Conservation (phyloP, 2,329 filamentous ascomycete genomes). For the Pleurostoma richardsiae region DNA sequence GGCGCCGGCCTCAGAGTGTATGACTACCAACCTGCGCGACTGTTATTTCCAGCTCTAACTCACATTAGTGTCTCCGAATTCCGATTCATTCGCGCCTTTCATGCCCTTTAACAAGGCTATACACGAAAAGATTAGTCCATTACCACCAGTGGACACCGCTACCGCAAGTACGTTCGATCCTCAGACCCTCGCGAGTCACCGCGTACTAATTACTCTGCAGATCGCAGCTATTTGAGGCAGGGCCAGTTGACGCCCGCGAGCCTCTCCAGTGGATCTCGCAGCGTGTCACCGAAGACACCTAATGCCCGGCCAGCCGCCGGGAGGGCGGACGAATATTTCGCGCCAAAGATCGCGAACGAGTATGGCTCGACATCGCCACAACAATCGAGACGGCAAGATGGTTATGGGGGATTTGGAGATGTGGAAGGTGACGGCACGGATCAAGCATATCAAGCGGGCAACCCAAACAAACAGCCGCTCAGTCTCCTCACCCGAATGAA, state of each 20-base stretch:
- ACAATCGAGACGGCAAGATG: conserved; percentile 34
- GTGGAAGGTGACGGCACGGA: conserved; percentile 29
- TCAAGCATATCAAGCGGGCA: conserved; percentile 39
- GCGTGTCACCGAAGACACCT: conserved; percentile 59
- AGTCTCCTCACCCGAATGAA: conserved; percentile 58
- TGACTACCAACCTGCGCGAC: conserved; percentile 4
- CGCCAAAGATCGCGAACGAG: conserved; percentile 37
- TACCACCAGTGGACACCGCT: conserved; percentile 43
- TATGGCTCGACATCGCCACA: conserved; percentile 33
- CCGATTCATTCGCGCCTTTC: conserved; percentile 26
- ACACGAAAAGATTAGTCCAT: conserved; percentile 36
- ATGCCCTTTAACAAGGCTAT: conserved; percentile 28
- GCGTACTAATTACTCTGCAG: conserved; percentile 33
- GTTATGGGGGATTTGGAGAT: conserved; percentile 44
- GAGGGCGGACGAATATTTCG: conserved; percentile 38
- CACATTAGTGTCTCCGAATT: background rate
- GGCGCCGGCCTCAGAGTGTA: conserved; percentile 39
- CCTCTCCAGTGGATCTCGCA: conserved; percentile 52
- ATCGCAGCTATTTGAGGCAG: conserved; percentile 47
- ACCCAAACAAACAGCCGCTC: conserved; percentile 34
- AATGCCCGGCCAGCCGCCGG: conserved; percentile 35
- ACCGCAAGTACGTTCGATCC: conserved; percentile 41
- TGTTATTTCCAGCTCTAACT: too few species aligned
- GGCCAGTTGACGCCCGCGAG: conserved; percentile 61
- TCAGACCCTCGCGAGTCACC: background rate